Percentiles rank a stretch among this genome's conserved stretches.
Conservation (phyloP, 176 grass and related monocot species). For the Neostapfia colusana region DNA sequence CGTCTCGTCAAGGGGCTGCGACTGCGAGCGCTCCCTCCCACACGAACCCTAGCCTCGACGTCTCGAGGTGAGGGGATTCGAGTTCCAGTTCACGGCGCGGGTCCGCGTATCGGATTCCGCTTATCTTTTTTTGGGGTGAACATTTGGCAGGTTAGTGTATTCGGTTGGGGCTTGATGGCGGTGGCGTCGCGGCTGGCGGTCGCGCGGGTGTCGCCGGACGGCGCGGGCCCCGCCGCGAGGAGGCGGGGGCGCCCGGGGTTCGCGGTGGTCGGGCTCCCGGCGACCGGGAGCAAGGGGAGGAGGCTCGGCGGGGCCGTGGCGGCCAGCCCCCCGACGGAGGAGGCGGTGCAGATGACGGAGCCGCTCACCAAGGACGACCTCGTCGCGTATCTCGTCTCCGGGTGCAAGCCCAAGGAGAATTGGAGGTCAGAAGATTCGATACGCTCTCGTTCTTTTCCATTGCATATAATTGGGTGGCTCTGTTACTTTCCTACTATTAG, state of each 20-base stretch:
- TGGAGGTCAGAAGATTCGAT: constrained; percentile 58
- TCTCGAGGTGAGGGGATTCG: background rate
- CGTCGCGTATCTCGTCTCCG: constrained; percentile 74
- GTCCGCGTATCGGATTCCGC: background rate
- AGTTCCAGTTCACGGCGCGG: background rate
- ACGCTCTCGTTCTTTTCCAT: background rate
- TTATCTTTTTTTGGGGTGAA: background rate
- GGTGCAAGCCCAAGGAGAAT: constrained; percentile 83
- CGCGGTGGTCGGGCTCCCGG: background rate
- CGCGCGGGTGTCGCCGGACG: constrained; percentile 27
- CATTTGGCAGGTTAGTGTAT: background rate
- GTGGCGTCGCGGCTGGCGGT: constrained; percentile 53
- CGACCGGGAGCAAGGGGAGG: background rate
- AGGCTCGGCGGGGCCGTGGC: constrained; percentile 44
- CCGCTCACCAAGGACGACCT: constrained; percentile 94
- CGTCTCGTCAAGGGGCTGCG: too few species aligned
- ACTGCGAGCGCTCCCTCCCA: background rate
- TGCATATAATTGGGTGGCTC: background rate
- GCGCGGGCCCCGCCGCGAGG: background rate
- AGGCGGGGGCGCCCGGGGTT: background rate
- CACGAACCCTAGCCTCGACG: background rate
- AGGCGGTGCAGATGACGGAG: constrained; percentile 62
- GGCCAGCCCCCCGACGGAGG: constrained; percentile 89
- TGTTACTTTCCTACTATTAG: background rate
- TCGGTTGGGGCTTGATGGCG: constrained; percentile 36